Percentiles rank a stretch among this genome's conserved stretches.
These are phyloP conservation scores for Fulvia fulva DNA, from an alignment of 2,329 filamentous ascomycete genomes.

Conservation along the genomic window DNA sequence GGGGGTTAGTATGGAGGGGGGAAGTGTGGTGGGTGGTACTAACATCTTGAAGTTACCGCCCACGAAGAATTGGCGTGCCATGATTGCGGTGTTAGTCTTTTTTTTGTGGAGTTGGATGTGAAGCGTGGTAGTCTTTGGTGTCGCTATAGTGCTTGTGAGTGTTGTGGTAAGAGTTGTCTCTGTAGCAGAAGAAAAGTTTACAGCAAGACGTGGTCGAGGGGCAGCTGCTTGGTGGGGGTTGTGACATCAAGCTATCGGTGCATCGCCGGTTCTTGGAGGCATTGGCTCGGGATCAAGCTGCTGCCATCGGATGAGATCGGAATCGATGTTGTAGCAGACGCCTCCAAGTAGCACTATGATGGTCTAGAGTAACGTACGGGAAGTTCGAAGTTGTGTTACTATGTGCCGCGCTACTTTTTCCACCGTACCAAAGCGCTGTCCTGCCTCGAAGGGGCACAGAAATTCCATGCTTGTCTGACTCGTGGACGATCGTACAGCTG, in stretches of 20 bases:
- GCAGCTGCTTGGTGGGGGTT: neutral
- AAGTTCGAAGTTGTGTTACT: neutral
- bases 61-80: slow-evolving; percentile 43
- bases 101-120: neutral
- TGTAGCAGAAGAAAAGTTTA: neutral
- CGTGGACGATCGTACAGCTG: neutral
- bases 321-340: neutral
- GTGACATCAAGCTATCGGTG: neutral
- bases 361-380: neutral
- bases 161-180: neutral
- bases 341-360: neutral
- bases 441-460: neutral
- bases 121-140: neutral
- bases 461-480: neutral
- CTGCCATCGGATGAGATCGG: neutral
- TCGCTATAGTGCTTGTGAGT: neutral
- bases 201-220: neutral
- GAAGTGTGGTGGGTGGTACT: slow-evolving; percentile 33
- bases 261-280: neutral
- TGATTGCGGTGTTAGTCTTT: slow-evolving; percentile 27
- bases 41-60: slow-evolving; percentile 94
- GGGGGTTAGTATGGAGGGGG: slow-evolving; percentile 4
- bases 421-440: neutral
- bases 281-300: neutral
- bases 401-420: neutral